A percentile compares a stretch with the other conserved stretches of the same genome.
These are phyloP conservation scores for Dendrocalamus sinicus DNA, from an alignment of 176 grass and related monocot genomes.

Conservation along the genomic window DNA sequence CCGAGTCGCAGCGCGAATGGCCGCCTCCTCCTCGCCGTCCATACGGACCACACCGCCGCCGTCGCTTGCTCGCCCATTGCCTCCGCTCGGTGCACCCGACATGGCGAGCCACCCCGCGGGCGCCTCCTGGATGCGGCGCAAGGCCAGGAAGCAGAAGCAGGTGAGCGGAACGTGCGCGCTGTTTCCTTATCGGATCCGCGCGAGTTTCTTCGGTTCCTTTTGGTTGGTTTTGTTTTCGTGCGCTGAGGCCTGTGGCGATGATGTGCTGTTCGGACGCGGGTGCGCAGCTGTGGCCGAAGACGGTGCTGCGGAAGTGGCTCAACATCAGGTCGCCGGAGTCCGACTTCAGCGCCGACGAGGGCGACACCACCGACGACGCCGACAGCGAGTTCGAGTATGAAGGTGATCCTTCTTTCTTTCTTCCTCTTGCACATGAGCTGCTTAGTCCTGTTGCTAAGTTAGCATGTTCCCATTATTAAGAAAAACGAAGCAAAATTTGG, in stretches of 20 bases:
- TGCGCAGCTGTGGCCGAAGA: slow-evolving; percentile 87
- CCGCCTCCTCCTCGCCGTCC: slow-evolving; percentile 29
- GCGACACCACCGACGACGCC: slow-evolving; percentile 74
- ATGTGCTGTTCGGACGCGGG: slow-evolving; percentile 36
- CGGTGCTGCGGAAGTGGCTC: slow-evolving; percentile 91
- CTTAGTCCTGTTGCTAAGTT: background rate
- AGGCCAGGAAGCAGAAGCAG: slow-evolving; percentile 67
- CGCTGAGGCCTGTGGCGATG: background rate
- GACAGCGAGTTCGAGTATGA: slow-evolving; percentile 80
- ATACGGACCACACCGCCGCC: slow-evolving; percentile 22
- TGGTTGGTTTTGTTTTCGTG: background rate
- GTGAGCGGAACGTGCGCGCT: slow-evolving; percentile 15
- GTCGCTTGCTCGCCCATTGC: slow-evolving; percentile 38
- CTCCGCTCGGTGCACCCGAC: slow-evolving; percentile 25
- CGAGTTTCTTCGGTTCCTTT: background rate
- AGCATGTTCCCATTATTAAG: background rate
- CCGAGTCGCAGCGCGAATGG: background rate
- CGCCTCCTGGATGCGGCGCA: slow-evolving; percentile 34
- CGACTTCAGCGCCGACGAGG: slow-evolving; percentile 94
- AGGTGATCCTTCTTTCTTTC: slow-evolving; percentile 43
- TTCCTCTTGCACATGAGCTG: background rate
- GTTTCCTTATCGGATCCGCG: background rate
- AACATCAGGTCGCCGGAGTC: slow-evolving; percentile 85
- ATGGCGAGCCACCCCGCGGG: background rate
- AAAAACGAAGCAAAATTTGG: background rate